A percentile compares a stretch with the other conserved stretches of the same genome.
Conservation (phyloP, 176 grass and related monocot genomes). For the Puccinellia tenuiflora region DNA sequence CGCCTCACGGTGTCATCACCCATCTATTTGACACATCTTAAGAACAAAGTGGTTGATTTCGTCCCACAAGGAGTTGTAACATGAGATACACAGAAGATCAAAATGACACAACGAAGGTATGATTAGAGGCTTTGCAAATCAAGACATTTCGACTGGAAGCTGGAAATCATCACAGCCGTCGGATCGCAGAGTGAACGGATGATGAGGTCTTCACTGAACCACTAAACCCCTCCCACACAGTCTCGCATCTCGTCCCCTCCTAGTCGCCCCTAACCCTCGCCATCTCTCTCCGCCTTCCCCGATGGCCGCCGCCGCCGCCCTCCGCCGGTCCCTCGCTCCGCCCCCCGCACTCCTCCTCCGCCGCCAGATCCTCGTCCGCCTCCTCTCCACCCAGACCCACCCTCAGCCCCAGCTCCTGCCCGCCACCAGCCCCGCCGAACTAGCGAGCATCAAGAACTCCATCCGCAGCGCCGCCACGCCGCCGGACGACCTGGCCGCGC, state of each 20-base stretch:
- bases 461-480: slow-evolving; percentile 50
- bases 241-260: not conserved
- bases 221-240: not conserved
- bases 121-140: too few species aligned
- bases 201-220: too few species aligned
- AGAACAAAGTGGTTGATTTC: too few species aligned
- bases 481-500: slow-evolving; percentile 44
- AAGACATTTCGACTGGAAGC: too few species aligned
- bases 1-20: too few species aligned
- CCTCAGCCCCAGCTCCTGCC: not conserved
- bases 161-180: too few species aligned
- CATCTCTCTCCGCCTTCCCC: not conserved
- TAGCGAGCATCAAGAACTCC: slow-evolving; percentile 45
- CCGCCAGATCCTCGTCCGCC: slow-evolving; percentile 31
- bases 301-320: slow-evolving; percentile 47
- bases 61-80: too few species aligned
- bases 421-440: slow-evolving; percentile 12
- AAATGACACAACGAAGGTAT: too few species aligned
- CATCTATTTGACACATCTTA: too few species aligned
- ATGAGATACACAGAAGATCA: too few species aligned
- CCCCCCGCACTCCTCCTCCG: slow-evolving; percentile 7
- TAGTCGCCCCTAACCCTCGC: too few species aligned
- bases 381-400: slow-evolving; percentile 23
- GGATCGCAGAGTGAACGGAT: too few species aligned
- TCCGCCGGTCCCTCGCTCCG: slow-evolving; percentile 25